Evolutionary conservation across 2,329 filamentous ascomycete genomes (phyloP), one percentile per base, ranked within the genome.

Genomic region (Calonectria montana): DNA sequence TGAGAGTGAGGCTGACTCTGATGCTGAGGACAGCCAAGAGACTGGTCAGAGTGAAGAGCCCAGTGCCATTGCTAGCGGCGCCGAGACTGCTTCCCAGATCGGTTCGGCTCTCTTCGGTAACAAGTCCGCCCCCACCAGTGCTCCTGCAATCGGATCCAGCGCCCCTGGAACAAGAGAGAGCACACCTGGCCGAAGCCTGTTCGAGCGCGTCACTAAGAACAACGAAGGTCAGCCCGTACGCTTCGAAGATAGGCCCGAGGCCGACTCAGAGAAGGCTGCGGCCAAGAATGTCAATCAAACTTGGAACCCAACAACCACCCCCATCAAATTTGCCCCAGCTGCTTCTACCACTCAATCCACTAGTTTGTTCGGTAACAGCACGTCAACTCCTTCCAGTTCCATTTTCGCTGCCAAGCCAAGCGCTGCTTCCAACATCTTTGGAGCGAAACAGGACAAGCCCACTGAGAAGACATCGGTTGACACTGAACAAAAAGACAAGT

Each of bases 201-300:
- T 91, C 74, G 89, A 90, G 45, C 87, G 89, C 39, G 85, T 91
- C 9, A 87, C 85, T 6, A 88, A 86, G 79, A 87, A 84, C 57
- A 82, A 79, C 21, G 85, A 88, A 72, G 88, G 88, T 2, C 85
- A 90, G 69, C 86, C 87, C 18, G 79, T 89, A 2, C 85, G 87
- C 29, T 78, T 84, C 73, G 76, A 81, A 65, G 72, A 77, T 15
- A 76, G 80, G 70, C 55, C 67, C 50, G 79, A 78, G 25, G 57
- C 69, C 12, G 65, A 63, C 25, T 66, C 76, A 23, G 81, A 80
- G 43, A 74, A 79, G 41, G 62, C 82, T 73, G 80, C 77, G 43
- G 75, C 75, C 48, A 77, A 82, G 16, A 73, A 82, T 18, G 73
- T 80, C 10, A 83, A 85, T 47, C 84, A 85, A 76, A 84, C 85